A percentile compares a stretch with the other conserved stretches of the same genome.
Evolutionary conservation across 192 early-diverging fungal genomes (phyloP).

Genomic region (Coemansia sp.): DNA sequence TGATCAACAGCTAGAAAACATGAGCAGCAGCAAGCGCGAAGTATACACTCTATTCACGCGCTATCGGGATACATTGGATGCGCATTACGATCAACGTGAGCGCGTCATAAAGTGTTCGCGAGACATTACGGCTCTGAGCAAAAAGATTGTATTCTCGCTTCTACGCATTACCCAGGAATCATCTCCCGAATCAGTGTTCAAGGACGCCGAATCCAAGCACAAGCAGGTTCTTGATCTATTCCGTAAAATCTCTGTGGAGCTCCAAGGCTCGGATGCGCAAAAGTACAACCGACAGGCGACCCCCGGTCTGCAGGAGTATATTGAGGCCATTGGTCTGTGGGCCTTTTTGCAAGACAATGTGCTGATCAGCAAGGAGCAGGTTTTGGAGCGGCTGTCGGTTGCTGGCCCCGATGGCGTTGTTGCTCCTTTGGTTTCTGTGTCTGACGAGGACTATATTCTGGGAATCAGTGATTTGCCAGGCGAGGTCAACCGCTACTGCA

Average conservation of each 20-base stretch:
- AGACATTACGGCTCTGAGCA: constrained; percentile 51
- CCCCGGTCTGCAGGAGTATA: constrained; percentile 46
- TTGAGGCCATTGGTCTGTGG: constrained; percentile 50
- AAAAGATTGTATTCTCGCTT: constrained; percentile 51
- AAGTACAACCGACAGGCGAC: constrained; percentile 43
- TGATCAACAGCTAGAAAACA: background rate
- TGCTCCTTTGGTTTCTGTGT: constrained; percentile 13
- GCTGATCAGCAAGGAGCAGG: constrained; percentile 36
- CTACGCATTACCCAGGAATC: constrained; percentile 40
- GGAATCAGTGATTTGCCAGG: constrained; percentile 58
- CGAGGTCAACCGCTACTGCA: constrained; percentile 57
- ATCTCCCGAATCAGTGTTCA: constrained; percentile 20
- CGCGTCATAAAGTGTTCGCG: constrained; percentile 52
- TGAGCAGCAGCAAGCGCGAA: constrained; percentile 8
- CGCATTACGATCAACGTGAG: constrained; percentile 53
- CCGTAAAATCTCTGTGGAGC: constrained; percentile 20
- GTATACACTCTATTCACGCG: constrained; percentile 11
- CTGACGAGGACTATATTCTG: constrained; percentile 53
- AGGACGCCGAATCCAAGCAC: constrained; percentile 35
- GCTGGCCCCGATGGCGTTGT: background rate
- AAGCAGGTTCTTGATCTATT: constrained; percentile 30
- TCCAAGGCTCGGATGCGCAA: constrained; percentile 35
- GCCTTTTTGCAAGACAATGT: constrained; percentile 24
- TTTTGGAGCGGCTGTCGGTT: constrained; percentile 12
- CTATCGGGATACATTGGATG: constrained; percentile 34